Evolutionary conservation across 805 yeast genomes (phyloP).

Genomic region (Starmerella apis): DNA sequence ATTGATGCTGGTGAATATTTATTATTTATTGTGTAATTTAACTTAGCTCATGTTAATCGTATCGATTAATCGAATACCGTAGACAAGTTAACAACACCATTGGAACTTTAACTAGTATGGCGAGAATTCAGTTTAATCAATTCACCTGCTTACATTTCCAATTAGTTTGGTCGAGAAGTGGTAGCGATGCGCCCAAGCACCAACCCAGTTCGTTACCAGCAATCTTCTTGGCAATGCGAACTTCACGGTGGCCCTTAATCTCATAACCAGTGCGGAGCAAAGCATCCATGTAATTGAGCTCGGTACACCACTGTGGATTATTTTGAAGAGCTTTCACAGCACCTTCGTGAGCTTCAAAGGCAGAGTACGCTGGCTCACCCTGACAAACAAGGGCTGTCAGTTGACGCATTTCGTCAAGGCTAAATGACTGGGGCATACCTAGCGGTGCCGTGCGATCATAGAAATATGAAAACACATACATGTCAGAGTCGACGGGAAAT

Average conservation of each 20-base stretch:
- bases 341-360: slow-evolving; percentile 55
- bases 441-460: slow-evolving; percentile 89
- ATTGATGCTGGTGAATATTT: neutral
- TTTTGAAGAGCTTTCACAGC: slow-evolving; percentile 54
- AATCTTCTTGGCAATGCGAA: slow-evolving; percentile 84
- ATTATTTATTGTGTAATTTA: neutral
- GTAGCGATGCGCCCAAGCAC: slow-evolving; percentile 97
- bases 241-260: slow-evolving; percentile 78
- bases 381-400: slow-evolving; percentile 75
- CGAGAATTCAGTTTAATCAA: too few species aligned
- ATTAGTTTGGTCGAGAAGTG: slow-evolving; percentile 48
- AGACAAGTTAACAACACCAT: too few species aligned
- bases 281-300: slow-evolving; percentile 80
- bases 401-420: slow-evolving; percentile 71
- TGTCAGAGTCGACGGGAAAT: slow-evolving; percentile 61
- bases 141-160: slow-evolving; percentile 47
- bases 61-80: too few species aligned
- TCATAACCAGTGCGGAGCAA: slow-evolving; percentile 94
- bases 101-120: too few species aligned
- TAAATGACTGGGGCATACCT: slow-evolving; percentile 88
- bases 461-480: slow-evolving; percentile 87
- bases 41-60: neutral
- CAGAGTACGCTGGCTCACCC: slow-evolving; percentile 67
- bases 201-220: slow-evolving; percentile 89
- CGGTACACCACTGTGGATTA: slow-evolving; percentile 93